Evolutionary conservation across 768 basidiomycete genomes (phyloP).

Genomic region (Suillus discolor): DNA sequence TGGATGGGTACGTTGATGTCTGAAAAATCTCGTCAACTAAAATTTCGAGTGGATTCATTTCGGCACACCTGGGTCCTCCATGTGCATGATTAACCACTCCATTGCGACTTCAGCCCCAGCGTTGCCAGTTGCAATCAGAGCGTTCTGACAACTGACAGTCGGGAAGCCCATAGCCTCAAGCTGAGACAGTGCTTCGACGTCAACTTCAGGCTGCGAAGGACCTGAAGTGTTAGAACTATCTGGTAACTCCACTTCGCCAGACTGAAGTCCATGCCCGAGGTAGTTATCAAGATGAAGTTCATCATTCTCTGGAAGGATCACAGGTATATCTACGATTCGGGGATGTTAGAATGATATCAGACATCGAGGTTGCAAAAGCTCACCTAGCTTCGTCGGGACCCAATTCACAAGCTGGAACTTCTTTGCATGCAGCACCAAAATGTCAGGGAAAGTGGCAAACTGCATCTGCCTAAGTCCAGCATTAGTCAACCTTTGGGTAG

Average conservation of each 20-base stretch:
- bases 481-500: not conserved
- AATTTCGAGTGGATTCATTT: not conserved
- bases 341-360: conserved; percentile 5
- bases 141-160: conserved; percentile 81
- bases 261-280: conserved; percentile 70
- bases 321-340: conserved; percentile 70
- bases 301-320: conserved; percentile 64
- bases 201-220: conserved; percentile 61
- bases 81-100: conserved; percentile 94
- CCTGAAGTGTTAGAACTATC: conserved; percentile 47
- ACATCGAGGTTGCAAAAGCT: conserved; percentile 20
- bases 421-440: conserved; percentile 86
- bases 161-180: conserved; percentile 95
- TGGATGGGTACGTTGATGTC: conserved; percentile 86
- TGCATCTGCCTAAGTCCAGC: conserved; percentile 57
- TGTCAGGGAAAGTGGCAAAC: conserved; percentile 87
- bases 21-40: conserved; percentile 30
- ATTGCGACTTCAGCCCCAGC: conserved; percentile 78
- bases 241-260: conserved; percentile 69
- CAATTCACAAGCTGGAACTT: conserved; percentile 96
- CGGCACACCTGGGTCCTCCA: conserved; percentile 85
- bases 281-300: conserved; percentile 62
- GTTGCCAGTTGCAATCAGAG: conserved; percentile 85
- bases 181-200: conserved; percentile 71
- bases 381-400: conserved; percentile 95